Conservation (phyloP, 1,284 basidiomycete genomes). For the Moesziomyces parantarcticus region DNA sequence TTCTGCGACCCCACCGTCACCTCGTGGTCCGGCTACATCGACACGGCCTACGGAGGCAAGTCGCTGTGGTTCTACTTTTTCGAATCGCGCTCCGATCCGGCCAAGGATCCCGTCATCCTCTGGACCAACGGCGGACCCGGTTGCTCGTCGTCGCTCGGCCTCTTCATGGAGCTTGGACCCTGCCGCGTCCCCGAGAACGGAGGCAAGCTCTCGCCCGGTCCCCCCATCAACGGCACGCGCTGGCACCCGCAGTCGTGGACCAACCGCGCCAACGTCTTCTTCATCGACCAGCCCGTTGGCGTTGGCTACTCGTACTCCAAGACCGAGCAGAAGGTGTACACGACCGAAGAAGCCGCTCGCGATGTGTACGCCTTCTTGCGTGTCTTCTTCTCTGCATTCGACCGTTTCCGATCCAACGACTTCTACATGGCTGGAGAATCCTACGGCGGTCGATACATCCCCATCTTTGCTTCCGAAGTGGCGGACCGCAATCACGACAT, state of each 20-base stretch:
- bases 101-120: constrained; percentile 73
- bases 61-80: constrained; percentile 88
- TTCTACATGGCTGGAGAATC: constrained; percentile 59
- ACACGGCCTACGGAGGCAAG: constrained; percentile 73
- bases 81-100: constrained; percentile 78
- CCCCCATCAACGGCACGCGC: constrained; percentile 71
- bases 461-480: constrained; percentile 81
- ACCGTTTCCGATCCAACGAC: constrained; percentile 59
- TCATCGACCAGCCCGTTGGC: constrained; percentile 78
- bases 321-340: constrained; percentile 71
- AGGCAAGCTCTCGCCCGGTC: constrained; percentile 36
- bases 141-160: constrained; percentile 70
- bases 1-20: constrained; percentile 64
- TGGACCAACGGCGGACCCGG: constrained; percentile 64
- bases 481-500: constrained; percentile 78
- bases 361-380: constrained; percentile 68
- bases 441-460: constrained; percentile 79
- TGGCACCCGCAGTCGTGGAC: constrained; percentile 78
- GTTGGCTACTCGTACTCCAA: constrained; percentile 80
- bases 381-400: constrained; percentile 68
- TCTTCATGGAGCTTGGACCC: constrained; percentile 78
- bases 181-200: constrained; percentile 53
- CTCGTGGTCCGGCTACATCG: constrained; percentile 71
- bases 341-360: constrained; percentile 64
- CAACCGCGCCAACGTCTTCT: constrained; percentile 76